Evolutionary conservation across 1,284 basidiomycete genomes (phyloP), one percentile per base, ranked within the genome.

Genomic region (Rhodofomes roseus): DNA sequence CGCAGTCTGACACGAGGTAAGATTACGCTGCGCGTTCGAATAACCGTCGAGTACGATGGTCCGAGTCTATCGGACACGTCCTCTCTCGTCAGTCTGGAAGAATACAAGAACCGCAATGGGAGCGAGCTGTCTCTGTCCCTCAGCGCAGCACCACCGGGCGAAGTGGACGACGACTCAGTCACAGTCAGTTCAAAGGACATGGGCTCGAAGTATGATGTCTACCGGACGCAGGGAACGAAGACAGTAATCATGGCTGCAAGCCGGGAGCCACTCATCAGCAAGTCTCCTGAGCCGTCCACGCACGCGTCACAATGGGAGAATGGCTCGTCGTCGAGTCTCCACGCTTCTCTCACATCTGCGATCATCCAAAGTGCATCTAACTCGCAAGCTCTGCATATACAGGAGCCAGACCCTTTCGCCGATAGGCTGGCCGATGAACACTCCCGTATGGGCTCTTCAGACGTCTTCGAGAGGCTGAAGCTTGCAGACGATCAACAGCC

Each of bases 21-120:
- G 71, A 90, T 96, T 60, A 90, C 86, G 0, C 75, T 96, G 23
- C 80, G 84, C 18, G 83, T 96, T 46, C 81, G 87, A 50, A 87
- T 96, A 34, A 78, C 81, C 4, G 86, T 95, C 60, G 93, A 95
- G 64, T 95, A 93, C 67, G 94, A 96, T 69, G 92, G 93, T 0
- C 93, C 90, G n/a, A 92, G 89, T 71, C 78, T 96, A 59, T 94
- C 91, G 16, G 94, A 96, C 67, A 92, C 92, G 1, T 87, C 85
- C 7, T 94, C 92, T 12, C 77, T 95, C 14, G 83, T 82, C 44
- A 92, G 89, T 66, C 68, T 87, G 65, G 90, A 92, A 25, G 91
- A 92, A 62, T 89, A 86, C 74, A 79, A 74, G 65, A 78, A 77
- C 53, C 76, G 80, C 57, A 89, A 86, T 64, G 79, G 76, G 56